Evolutionary conservation across 2,329 filamentous ascomycete genomes (phyloP), one percentile per base, ranked within the genome.

Genomic region (Magnaporthiopsis rhizophila): DNA sequence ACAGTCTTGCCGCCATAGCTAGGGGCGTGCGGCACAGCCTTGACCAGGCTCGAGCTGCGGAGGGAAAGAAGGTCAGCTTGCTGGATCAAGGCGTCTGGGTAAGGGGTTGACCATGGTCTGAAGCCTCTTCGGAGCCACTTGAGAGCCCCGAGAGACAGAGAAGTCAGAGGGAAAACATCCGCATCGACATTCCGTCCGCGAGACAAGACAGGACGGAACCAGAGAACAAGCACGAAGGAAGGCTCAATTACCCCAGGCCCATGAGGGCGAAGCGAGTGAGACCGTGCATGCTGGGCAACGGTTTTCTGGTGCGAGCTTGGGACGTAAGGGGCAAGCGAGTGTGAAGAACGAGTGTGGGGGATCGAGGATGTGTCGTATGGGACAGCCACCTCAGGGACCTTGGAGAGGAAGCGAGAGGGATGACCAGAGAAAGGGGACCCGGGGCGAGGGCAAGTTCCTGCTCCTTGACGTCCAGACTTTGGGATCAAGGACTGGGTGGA

Each of bases 261-360:
- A 63, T 18, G 15, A 63, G 62, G 62, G 62, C 62, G 26, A 63
- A 59, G 26, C 62, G 57, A 63, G 62, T 63, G 62, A 63, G 62
- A 63, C 62, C 24, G 57, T 24, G 57, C 62, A 63, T 63, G 53
- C n/a, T 63, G 15, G 62, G 24, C 30, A 28, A 32, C 18, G 34
- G 58, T 18, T 32, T 32, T 32, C 18, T 7, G 15, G 32, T 9
- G 30, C 21, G 57, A 28, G 24, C 24, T 21, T 30, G 1, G 57
- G 26, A 7, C 24, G 57, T n/a, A 26, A 21, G 24, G 30, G 30
- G 21, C 32, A 60, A 58, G 21, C 58, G 30, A 60, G n/a, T 38
- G 58, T 60, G 58, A 15, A 53, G 11, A 36, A 60, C 28, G 58
- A 60, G 32, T 60, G 58, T 59, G 57, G 36, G 26, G 30, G 34